Base-by-base conservation (phyloP, 768 basidiomycete species). In the Lactifluus pinguis region DNA sequence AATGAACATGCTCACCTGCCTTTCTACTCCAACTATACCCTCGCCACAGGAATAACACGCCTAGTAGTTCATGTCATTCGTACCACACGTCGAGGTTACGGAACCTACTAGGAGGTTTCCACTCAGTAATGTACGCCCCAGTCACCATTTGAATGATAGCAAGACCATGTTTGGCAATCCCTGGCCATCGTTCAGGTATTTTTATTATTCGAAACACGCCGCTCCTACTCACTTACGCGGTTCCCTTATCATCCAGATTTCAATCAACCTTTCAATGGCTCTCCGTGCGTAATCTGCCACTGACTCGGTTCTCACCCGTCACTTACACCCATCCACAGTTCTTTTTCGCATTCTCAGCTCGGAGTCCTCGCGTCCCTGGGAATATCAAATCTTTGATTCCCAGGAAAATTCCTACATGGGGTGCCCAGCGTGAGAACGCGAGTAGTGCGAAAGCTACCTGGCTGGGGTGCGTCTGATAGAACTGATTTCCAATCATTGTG, bases 171-270 rank as follows among this genome's bases (percentile, higher is more conserved):
- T 65, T 32, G 36, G 47, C 32, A 63, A 63, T 45, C 65, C 65
- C 41, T 65, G 65, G 65, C 58, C 62, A 7, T 65, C 65, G 6
- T 65, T 65, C 52, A 64, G 65, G 65, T 65, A 53, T 41, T 47
- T 19, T 13, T 19, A 50, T 44, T 3, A 45, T 29, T 42, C 38
- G 10, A 30, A 19, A 17, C 17, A 30, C 25, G 9, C 19, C 8
- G 11, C 9, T 11, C 10, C 8, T 41, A n/a, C 25, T 42, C 42
- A 63, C 50, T 32, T 17, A 19, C 15, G 34, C 42, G 38, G 15
- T 38, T 39, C 49, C 17, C n/a, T n/a, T n/a, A n/a, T 3, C 3
- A 29, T 48, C 14, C 19, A 65, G 64, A 36, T 63, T 51, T 29
- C 64, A 65, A 41, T 55, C 64, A 13, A 3, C 14, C 44, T 30